Evolutionary conservation across 2,329 filamentous ascomycete species (phyloP).

Genomic region (Fusarium brachygibbosum): DNA sequence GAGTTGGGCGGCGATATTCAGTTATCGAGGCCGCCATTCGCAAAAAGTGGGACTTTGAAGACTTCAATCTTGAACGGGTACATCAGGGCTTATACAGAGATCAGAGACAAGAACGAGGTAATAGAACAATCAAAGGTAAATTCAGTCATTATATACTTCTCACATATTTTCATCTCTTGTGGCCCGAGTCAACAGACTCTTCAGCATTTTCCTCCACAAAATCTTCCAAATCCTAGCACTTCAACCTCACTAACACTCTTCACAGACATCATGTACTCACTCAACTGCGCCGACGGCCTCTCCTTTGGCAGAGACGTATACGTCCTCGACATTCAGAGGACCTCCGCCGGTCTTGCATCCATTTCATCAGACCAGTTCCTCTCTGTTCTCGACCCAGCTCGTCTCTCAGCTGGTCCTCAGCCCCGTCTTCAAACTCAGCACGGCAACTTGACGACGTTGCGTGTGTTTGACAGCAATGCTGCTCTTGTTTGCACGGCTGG

Average conservation of each 20-base stretch:
- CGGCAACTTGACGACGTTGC: slow-evolving; percentile 73
- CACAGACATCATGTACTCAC: slow-evolving; percentile 51
- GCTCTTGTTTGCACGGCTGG: slow-evolving; percentile 76
- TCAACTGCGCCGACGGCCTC: slow-evolving; percentile 51
- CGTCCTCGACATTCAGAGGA: slow-evolving; percentile 69
- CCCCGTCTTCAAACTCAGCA: slow-evolving; percentile 66
- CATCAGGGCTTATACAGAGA: neutral
- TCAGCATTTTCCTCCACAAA: neutral
- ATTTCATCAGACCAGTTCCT: slow-evolving; percentile 80
- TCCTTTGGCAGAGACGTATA: slow-evolving; percentile 62
- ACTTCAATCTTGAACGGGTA: slow-evolving; percentile 33
- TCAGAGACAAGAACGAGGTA: neutral
- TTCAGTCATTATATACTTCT: neutral
- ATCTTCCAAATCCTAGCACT: neutral
- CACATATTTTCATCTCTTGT: rapidly evolving
- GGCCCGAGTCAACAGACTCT: rapidly evolving
- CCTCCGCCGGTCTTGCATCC: slow-evolving; percentile 66
- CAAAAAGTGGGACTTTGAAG: slow-evolving; percentile 44
- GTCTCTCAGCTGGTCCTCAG: slow-evolving; percentile 65
- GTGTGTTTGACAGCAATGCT: slow-evolving; percentile 65
- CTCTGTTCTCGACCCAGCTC: slow-evolving; percentile 72
- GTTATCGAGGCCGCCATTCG: slow-evolving; percentile 48
- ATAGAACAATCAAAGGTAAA: neutral
- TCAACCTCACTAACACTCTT: slow-evolving; percentile 15
- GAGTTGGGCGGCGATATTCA: slow-evolving; percentile 42